A percentile compares a stretch with the other conserved stretches of the same genome.
These are phyloP conservation scores for Boletus vermiculosoides DNA, from an alignment of 768 basidiomycete species.

Conservation along the genomic window DNA sequence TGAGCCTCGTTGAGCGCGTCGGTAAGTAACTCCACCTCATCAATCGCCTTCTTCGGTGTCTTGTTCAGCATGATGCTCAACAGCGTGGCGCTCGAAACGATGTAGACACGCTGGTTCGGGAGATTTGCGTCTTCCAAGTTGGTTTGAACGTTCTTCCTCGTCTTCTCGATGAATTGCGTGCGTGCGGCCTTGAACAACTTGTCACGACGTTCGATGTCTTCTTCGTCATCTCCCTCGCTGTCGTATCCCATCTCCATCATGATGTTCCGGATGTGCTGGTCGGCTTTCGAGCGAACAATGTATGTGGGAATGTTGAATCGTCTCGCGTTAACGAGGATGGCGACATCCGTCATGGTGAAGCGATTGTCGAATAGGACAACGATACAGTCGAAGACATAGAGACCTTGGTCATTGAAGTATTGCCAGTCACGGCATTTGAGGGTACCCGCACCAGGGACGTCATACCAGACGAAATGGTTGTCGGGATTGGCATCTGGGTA, in stretches of 20 bases:
- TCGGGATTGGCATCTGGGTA: slow-evolving; percentile 15
- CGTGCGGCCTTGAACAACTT: slow-evolving; percentile 10
- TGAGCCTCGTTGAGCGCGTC: slow-evolving; percentile 15
- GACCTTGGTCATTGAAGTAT: slow-evolving; percentile 24
- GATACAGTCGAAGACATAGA: slow-evolving; percentile 27
- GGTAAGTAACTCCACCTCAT: slow-evolving; percentile 24
- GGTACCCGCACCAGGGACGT: slow-evolving; percentile 24
- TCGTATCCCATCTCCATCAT: slow-evolving; percentile 22
- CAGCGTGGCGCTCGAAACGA: slow-evolving; percentile 24
- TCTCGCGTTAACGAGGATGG: slow-evolving; percentile 17
- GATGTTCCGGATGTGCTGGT: slow-evolving; percentile 22
- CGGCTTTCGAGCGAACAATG: slow-evolving; percentile 24
- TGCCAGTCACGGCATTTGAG: slow-evolving; percentile 21
- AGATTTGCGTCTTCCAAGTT: slow-evolving; percentile 26
- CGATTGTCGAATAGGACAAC: slow-evolving; percentile 23
- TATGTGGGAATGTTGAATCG: slow-evolving; percentile 22
- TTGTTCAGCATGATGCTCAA: slow-evolving; percentile 17
- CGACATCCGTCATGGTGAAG: slow-evolving; percentile 22
- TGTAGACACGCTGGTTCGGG: slow-evolving; percentile 28
- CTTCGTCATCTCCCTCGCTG: slow-evolving; percentile 16
- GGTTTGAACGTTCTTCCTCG: slow-evolving; percentile 14
- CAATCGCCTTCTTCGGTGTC: slow-evolving; percentile 19
- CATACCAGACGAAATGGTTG: slow-evolving; percentile 24
- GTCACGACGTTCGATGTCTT: slow-evolving; percentile 10
- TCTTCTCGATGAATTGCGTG: slow-evolving; percentile 15